phyloP scores from a whole-genome alignment of 768 basidiomycete species.

The Suillus alpinus region DNA sequence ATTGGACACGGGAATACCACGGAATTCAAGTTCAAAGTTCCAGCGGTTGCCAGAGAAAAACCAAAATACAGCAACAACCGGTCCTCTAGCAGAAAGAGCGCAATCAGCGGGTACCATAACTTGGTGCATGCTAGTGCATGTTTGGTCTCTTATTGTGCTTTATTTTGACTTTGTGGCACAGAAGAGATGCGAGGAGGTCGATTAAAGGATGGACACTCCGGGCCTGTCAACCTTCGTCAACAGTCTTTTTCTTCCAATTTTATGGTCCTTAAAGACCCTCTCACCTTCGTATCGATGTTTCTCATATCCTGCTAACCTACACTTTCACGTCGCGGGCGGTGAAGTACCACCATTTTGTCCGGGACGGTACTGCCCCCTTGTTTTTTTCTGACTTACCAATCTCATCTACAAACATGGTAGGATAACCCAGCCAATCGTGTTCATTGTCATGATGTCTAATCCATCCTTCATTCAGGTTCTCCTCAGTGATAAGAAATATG shows the following conservation, averaged over 20 bases:
- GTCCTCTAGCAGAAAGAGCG: constrained; percentile 32
- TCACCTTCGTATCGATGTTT: constrained; percentile 26
- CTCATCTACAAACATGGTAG: constrained; percentile 14
- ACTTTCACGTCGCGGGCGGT: constrained; percentile 59
- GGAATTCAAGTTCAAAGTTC: neutral
- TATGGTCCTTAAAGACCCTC: constrained; percentile 47
- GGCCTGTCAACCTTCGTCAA: constrained; percentile 53
- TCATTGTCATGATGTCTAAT: neutral
- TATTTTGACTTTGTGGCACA: constrained; percentile 27
- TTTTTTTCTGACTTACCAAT: constrained; percentile 1
- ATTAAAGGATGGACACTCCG: constrained; percentile 23
- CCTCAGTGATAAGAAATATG: constrained; percentile 76
- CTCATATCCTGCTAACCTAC: constrained; percentile 46
- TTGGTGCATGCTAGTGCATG: neutral
- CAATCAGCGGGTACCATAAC: constrained; percentile 10
- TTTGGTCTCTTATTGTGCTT: constrained; percentile 10
- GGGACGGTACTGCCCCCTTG: constrained; percentile 17
- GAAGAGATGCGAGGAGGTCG: constrained; percentile 14
- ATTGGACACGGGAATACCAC: neutral
- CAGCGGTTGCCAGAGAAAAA: neutral
- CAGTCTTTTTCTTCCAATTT: constrained; percentile 37
- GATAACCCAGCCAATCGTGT: constrained; percentile 42
- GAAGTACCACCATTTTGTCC: constrained; percentile 37
- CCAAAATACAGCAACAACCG: constrained; percentile 7
- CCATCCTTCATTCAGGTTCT: constrained; percentile 47